Conservation (phyloP, 2,329 filamentous ascomycete species). For the Alternaria incomplexa region DNA sequence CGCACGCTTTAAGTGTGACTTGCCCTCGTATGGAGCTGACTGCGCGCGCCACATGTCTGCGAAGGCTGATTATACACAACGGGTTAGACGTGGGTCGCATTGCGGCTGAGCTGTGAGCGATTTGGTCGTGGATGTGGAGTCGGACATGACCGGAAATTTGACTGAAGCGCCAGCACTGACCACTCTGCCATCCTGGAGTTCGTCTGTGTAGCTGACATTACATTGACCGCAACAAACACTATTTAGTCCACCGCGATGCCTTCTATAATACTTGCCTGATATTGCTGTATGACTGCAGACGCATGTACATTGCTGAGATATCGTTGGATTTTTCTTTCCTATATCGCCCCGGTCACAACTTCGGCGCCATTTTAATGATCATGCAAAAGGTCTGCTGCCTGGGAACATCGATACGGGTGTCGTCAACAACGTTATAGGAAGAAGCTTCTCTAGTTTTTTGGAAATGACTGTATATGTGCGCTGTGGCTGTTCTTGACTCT, state of each 20-base stretch:
- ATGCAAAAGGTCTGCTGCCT: background rate
- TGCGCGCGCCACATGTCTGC: slow-evolving; percentile 19
- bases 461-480: background rate
- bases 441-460: background rate
- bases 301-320: background rate
- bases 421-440: background rate
- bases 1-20: slow-evolving; percentile 27
- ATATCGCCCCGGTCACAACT: background rate
- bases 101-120: slow-evolving; percentile 26
- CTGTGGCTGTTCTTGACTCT: background rate
- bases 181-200: background rate
- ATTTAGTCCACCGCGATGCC: no score
- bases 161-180: slow-evolving; percentile 7
- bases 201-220: background rate
- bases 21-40: slow-evolving; percentile 20
- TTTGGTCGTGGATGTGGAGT: slow-evolving; percentile 8
- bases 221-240: background rate
- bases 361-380: background rate
- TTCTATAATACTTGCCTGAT: background rate
- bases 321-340: background rate
- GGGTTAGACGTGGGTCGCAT: slow-evolving; percentile 15
- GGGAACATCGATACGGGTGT: background rate
- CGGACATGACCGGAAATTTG: slow-evolving; percentile 5
- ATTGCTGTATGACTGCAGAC: background rate
- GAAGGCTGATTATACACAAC: slow-evolving; percentile 14